Evolutionary conservation across 139 green algal species (phyloP).

Genomic region (Zygnema cylindricum): DNA sequence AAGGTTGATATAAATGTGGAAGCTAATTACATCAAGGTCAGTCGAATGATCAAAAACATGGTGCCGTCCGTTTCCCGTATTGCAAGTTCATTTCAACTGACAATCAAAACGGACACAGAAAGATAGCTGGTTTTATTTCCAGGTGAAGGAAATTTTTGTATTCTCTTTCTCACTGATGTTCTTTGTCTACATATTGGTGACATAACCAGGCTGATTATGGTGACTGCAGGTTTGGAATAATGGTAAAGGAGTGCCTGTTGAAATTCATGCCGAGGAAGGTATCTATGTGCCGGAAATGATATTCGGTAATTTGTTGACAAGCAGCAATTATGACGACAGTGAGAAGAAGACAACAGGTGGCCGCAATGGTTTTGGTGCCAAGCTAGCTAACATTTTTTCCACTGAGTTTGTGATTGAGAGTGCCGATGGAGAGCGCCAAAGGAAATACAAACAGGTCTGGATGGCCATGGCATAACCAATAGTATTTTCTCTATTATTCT

Average conservation of each 20-base stretch:
- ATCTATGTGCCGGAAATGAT: constrained; percentile 98
- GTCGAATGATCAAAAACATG: too few species aligned
- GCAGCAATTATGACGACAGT: constrained; percentile 97
- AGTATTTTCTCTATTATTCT: too few species aligned
- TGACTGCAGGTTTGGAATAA: constrained; percentile 94
- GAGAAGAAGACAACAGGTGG: constrained; percentile 98
- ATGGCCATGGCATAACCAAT: not conserved
- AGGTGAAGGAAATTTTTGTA: not conserved
- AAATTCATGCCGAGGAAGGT: constrained; percentile 83
- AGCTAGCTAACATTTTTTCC: constrained; percentile 99
- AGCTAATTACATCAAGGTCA: constrained; percentile 74
- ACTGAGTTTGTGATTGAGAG: constrained; percentile 96
- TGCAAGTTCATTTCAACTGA: not conserved
- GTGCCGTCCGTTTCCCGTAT: too few species aligned
- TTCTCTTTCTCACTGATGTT: too few species aligned
- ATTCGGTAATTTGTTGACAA: constrained; percentile 97
- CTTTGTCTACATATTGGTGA: too few species aligned
- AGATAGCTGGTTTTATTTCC: not conserved
- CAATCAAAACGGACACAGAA: not conserved
- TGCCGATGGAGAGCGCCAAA: constrained; percentile 82
- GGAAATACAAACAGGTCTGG: constrained; percentile 84
- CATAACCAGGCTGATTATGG: too few species aligned
- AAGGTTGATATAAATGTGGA: constrained; percentile 74
- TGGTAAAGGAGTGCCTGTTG: constrained; percentile 92
- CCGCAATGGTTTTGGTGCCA: constrained; percentile 97